These are phyloP conservation scores for Erodium trifolium DNA, from an alignment of 441 rosid species.

Conservation along the genomic window DNA sequence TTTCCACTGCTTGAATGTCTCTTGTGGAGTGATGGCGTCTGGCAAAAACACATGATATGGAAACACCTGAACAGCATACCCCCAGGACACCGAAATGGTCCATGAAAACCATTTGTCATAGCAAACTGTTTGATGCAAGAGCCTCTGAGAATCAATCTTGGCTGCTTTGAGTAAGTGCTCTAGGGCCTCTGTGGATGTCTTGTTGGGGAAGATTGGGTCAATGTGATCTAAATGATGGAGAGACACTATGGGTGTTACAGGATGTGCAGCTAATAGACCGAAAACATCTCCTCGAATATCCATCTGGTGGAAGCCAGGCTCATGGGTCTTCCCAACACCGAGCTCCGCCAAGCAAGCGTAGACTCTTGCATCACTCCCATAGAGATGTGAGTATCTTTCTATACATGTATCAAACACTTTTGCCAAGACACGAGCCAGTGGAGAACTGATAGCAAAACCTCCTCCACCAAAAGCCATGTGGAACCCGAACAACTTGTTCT, in stretches of 20 bases:
- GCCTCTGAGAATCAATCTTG: constrained; percentile 49
- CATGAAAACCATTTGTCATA: constrained; percentile 71
- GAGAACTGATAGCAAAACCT: constrained; percentile 72
- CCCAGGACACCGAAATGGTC: constrained; percentile 91
- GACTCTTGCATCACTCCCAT: constrained; percentile 76
- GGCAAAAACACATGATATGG: constrained; percentile 34
- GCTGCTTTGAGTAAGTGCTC: constrained; percentile 50
- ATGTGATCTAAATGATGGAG: constrained; percentile 60
- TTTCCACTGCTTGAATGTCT: constrained; percentile 64
- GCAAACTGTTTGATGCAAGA: constrained; percentile 75
- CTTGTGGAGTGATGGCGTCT: constrained; percentile 45
- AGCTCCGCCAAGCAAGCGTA: constrained; percentile 78
- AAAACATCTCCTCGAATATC: constrained; percentile 64
- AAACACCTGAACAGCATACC: constrained; percentile 70
- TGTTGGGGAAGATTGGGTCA: constrained; percentile 74
- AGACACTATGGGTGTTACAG: constrained; percentile 59
- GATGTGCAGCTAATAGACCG: constrained; percentile 70
- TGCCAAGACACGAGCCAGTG: constrained; percentile 66
- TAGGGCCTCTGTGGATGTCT: constrained; percentile 41
- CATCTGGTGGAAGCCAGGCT: constrained; percentile 94
- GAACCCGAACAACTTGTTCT: constrained; percentile 53
- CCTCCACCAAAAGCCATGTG: constrained; percentile 82
- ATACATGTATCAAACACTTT: constrained; percentile 73
- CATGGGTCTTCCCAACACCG: constrained; percentile 65
- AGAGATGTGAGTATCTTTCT: constrained; percentile 66